Evolutionary conservation across 2,329 filamentous ascomycete genomes (phyloP).

Genomic region (Aspergillus awamori): DNA sequence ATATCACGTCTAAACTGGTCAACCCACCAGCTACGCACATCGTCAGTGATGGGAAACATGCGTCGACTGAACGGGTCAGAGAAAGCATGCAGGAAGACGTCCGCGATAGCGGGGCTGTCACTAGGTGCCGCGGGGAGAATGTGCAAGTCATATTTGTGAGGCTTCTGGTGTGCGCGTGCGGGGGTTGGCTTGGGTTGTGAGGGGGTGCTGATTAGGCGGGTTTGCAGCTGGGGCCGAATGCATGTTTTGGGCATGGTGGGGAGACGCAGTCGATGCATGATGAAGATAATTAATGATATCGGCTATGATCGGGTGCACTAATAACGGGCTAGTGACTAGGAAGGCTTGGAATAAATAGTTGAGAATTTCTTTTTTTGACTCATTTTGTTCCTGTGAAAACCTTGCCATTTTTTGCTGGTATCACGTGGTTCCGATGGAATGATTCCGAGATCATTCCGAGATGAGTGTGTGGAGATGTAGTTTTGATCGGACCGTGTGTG

Average conservation of each 20-base stretch:
- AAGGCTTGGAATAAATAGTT: too few species aligned
- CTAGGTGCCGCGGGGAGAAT: conserved; percentile 1
- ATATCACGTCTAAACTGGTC: neutral
- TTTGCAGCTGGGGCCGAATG: neutral
- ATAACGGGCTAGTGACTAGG: neutral
- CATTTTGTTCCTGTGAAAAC: too few species aligned
- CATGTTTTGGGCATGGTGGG: neutral
- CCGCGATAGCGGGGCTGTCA: conserved; percentile 1
- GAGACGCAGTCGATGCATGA: neutral
- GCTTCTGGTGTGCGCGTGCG: neutral
- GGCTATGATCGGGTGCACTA: neutral
- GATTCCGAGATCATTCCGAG: too few species aligned
- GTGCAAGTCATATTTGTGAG: neutral
- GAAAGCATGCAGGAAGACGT: conserved; percentile 10
- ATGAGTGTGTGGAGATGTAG: too few species aligned
- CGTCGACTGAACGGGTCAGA: conserved; percentile 13
- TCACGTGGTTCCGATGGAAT: too few species aligned
- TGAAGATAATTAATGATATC: neutral
- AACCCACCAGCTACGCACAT: conserved; percentile 8
- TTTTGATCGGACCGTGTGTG: too few species aligned
- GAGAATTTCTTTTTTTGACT: too few species aligned
- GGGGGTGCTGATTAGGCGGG: neutral
- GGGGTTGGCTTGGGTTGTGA: conserved; percentile 1
- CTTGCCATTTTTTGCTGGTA: too few species aligned
- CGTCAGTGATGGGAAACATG: conserved; percentile 11